Conservation (phyloP, 352 stramenopile species). For the Pythium rhizo-oryzae region DNA sequence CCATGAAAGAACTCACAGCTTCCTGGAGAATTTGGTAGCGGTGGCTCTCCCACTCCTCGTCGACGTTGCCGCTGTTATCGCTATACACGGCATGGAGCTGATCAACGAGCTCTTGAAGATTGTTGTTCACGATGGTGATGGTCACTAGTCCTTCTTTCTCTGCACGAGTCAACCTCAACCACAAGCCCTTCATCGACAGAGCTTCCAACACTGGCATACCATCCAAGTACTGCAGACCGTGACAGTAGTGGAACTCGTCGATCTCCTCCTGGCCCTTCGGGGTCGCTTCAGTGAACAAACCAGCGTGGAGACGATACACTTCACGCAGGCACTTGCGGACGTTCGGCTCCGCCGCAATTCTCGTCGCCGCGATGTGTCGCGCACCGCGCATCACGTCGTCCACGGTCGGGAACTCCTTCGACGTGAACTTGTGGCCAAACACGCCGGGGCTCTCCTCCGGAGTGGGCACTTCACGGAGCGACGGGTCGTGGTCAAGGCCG, state of each 20-base stretch:
- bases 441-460: slow-evolving; percentile 73
- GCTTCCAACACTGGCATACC: slow-evolving; percentile 85
- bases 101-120: slow-evolving; percentile 82
- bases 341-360: slow-evolving; percentile 85
- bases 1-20: slow-evolving; percentile 82
- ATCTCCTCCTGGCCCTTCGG: slow-evolving; percentile 85
- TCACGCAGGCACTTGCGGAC: slow-evolving; percentile 85
- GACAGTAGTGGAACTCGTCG: slow-evolving; percentile 88
- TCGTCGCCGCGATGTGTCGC: slow-evolving; percentile 86
- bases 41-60: slow-evolving; percentile 88
- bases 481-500: slow-evolving; percentile 69
- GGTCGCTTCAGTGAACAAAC: slow-evolving; percentile 78
- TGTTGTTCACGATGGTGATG: slow-evolving; percentile 79
- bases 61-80: slow-evolving; percentile 45
- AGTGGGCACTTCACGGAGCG: slow-evolving; percentile 68
- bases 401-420: slow-evolving; percentile 82
- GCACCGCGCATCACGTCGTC: slow-evolving; percentile 89
- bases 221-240: slow-evolving; percentile 86
- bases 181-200: slow-evolving; percentile 75
- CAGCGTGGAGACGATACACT: slow-evolving; percentile 78
- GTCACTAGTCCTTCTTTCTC: slow-evolving; percentile 87
- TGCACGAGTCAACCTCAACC: slow-evolving; percentile 71
- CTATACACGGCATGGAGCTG: slow-evolving; percentile 79
- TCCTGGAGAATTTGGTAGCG: slow-evolving; percentile 84
- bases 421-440: slow-evolving; percentile 76